Evolutionary conservation across 2,329 filamentous ascomycete genomes (phyloP), one percentile per base, ranked within the genome.

Genomic region (Colletotrichum sp.): DNA sequence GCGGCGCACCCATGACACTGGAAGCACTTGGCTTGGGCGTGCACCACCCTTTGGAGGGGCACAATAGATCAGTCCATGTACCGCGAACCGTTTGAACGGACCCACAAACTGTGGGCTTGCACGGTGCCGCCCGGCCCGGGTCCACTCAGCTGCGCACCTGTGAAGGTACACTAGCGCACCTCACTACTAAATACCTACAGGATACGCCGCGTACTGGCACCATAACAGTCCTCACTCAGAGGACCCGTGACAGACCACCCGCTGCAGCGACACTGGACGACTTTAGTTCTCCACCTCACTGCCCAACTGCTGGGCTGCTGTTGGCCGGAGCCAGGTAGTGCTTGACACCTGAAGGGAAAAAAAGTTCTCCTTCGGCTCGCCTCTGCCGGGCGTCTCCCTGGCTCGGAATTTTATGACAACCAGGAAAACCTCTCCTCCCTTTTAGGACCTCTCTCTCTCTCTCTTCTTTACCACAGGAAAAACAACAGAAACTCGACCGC

Each of bases 361-460:
- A 57, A 60, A 66, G 52, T 36, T 62, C 26, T 30, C 60, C 24
- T 18, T 62, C 55, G 59, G 59, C 71, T 74, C 30, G 71, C 57
- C 71, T 28, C 60, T 55, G 60, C 63, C 52, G 52, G 70, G 55
- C 36, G 39, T 30, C 72, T 75, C 72, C 69, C 72, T 75, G 52
- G 60, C 66, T 70, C 66, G 69, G 69, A 65, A 24, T 72, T 75
- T 59, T 44, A 18, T 72, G 55, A 68, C 49, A 76, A 59, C 73
- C 69, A 64, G 69, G 72, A 75, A 75, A 72, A 72, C 62, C 63
- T 75, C 69, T 72, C 57, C 60, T 72, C 62, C 62, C 9, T 39
- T 68, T 44, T 32, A 36, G 59, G 32, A 36, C 49, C 44, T 68
- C 57, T 52, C 21, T 18, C 24, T 26, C 32, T 26, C 32, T 60